Conservation (phyloP, 2,329 filamentous ascomycete species). For the Aspergillus uvarum region DNA sequence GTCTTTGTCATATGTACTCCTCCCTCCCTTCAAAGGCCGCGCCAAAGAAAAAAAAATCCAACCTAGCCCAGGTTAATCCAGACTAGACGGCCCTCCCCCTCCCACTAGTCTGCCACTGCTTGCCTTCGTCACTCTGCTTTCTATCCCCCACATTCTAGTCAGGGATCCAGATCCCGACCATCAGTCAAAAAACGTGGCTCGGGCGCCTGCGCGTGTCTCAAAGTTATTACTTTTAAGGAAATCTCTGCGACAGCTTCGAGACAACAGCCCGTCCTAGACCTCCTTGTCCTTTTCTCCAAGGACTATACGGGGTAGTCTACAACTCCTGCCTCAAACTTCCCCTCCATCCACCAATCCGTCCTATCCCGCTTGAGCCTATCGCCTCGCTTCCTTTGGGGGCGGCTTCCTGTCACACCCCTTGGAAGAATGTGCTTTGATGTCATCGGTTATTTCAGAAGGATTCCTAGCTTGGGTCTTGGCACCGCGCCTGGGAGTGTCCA, state of each 20-base stretch:
- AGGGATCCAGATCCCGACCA: slow-evolving; percentile 7
- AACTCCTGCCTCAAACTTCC: background rate
- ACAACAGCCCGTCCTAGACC: background rate
- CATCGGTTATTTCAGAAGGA: background rate
- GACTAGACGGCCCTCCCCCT: background rate
- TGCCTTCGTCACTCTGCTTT: background rate
- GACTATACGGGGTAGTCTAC: too few species aligned
- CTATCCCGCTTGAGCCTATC: background rate
- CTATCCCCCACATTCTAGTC: slow-evolving; percentile 4
- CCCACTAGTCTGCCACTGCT: background rate
- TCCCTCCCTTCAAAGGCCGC: background rate
- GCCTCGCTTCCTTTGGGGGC: background rate
- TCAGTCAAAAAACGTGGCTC: slow-evolving; percentile 5
- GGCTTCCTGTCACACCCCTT: background rate
- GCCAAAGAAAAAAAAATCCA: background rate
- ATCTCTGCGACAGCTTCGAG: slow-evolving; percentile 2
- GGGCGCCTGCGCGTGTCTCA: slow-evolving; percentile 2
- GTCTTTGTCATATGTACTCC: background rate
- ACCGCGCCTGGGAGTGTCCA: background rate
- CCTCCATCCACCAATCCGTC: background rate
- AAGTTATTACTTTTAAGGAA: slow-evolving; percentile 3
- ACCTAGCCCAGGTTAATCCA: background rate
- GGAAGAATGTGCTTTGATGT: background rate
- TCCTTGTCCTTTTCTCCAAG: background rate
- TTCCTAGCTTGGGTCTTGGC: background rate